Conservation (phyloP, 805 yeast species). For the Sugiyamaella marilandica region DNA sequence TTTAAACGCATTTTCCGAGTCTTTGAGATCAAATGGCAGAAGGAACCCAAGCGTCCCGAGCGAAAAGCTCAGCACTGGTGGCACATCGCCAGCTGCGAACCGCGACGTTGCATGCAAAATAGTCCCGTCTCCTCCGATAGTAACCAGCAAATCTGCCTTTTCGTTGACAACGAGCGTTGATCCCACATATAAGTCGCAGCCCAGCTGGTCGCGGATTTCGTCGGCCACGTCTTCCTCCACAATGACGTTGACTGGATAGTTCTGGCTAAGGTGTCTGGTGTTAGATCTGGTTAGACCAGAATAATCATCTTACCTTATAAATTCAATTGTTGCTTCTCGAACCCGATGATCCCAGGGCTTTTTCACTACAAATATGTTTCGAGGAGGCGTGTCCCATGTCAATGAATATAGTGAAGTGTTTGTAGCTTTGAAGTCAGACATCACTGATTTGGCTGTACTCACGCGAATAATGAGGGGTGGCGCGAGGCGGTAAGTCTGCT, state of each 20-base stretch:
- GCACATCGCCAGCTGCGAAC: conserved; percentile 61
- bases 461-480: conserved; percentile 13
- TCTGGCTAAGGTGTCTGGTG: conserved; percentile 45
- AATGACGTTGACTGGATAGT: conserved; percentile 75
- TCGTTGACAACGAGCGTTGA: conserved; percentile 48
- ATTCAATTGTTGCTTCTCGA: conserved; percentile 57
- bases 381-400: conserved; percentile 67
- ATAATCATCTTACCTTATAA: conserved; percentile 37
- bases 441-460: background rate
- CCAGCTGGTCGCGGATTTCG: conserved; percentile 43
- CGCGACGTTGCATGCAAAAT: conserved; percentile 76
- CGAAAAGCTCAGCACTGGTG: conserved; percentile 85
- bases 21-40: conserved; percentile 75
- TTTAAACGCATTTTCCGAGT: conserved; percentile 55
- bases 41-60: conserved; percentile 88
- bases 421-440: background rate
- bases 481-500: conserved; percentile 8
- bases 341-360: conserved; percentile 75
- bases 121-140: conserved; percentile 97
- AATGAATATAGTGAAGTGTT: conserved; percentile 29
- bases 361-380: conserved; percentile 74
- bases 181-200: conserved; percentile 41
- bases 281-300: conserved; percentile 6
- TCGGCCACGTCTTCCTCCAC: conserved; percentile 69
- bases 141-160: conserved; percentile 75